Evolutionary conservation across 2,329 filamentous ascomycete species (phyloP), one percentile per base, ranked within the genome.

Genomic region (Aspergillus oerlinghausenensis): DNA sequence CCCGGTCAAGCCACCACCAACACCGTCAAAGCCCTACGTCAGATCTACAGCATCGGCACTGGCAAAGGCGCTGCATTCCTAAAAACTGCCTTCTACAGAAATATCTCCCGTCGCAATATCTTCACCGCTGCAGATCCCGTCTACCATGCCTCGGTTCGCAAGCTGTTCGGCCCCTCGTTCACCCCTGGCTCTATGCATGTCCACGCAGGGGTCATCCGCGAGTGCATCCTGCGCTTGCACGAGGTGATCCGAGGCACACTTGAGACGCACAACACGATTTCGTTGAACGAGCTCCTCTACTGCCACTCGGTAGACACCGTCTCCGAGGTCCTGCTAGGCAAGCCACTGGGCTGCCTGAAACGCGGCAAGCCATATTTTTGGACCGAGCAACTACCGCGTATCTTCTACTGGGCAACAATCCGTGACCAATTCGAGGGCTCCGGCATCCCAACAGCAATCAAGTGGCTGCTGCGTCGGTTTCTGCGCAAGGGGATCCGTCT

Each of bases 401-500:
- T 67, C 47, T 67, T 67, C 56, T 67, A 60, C 59, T 67, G 65
- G 65, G 64, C 64, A 3, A 67, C 64, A 3, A 57, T 67, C 29
- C 57, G 64, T 2, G 62, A 66, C 32, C 65, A 67, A 28, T 67
- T 67, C 38, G 50, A 65, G n/a, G 65, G 65, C 1, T 67, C 65
- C 6, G 65, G 65, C 0, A 55, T 67, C 1, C 65, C 65, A 4
- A 63, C 64, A 5, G 49, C 64, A n/a, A 64, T 66, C 56, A 66
- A 66, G 47, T 64, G 64, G 65, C 59, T 66, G 51, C 59, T 67
- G 8, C 63, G 64, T 9, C 61, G 63, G 29, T 54, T 67, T 7
- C 58, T 67, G 14, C 63, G 63, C 32, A 67, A 67, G 58, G 65
- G 65, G 0, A 59, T 67, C 19, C 63, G 65, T 1, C 48, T 51